A percentile compares a stretch with the other conserved stretches of the same genome.
phyloP scores from a whole-genome alignment of 148 eudicot genomes.

The Vaccinium darrowii region DNA sequence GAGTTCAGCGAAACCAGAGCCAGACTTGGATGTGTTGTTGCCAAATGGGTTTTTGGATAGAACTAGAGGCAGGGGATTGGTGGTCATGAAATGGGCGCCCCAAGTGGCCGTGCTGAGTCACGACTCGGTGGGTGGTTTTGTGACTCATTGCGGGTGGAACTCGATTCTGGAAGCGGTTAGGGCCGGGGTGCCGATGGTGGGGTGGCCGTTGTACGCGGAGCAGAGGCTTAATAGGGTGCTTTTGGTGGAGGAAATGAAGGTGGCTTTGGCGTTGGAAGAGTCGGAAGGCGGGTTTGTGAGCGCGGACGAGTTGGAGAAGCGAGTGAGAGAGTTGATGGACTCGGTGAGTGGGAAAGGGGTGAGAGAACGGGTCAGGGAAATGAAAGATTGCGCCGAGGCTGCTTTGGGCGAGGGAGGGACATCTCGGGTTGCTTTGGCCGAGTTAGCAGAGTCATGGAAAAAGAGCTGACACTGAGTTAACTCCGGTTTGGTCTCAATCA shows the following conservation, averaged over 20 bases:
- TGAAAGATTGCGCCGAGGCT: constrained; percentile 17
- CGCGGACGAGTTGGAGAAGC: constrained; percentile 35
- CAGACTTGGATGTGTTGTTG: constrained; percentile 17
- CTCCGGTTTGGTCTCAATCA: neutral
- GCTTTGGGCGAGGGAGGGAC: constrained; percentile 25
- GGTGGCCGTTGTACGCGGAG: constrained; percentile 52
- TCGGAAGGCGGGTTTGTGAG: constrained; percentile 34
- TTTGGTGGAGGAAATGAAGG: constrained; percentile 40
- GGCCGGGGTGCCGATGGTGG: constrained; percentile 44
- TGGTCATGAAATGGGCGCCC: constrained; percentile 34
- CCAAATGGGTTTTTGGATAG: constrained; percentile 31
- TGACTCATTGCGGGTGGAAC: constrained; percentile 42
- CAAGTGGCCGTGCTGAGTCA: constrained; percentile 28
- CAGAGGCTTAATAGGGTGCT: constrained; percentile 43
- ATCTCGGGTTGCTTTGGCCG: constrained; percentile 26
- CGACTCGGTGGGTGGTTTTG: constrained; percentile 26
- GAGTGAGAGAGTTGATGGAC: constrained; percentile 34
- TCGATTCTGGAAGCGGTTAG: constrained; percentile 36
- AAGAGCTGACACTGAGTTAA: neutral
- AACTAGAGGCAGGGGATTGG: constrained; percentile 24
- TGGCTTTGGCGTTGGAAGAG: constrained; percentile 36
- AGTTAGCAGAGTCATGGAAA: constrained; percentile 27
- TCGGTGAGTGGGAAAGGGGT: constrained; percentile 24
- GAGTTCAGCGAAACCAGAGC: constrained; percentile 14
- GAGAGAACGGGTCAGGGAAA: constrained; percentile 10